Conservation (phyloP, 768 basidiomycete genomes). For the Lentinus brumalis region DNA sequence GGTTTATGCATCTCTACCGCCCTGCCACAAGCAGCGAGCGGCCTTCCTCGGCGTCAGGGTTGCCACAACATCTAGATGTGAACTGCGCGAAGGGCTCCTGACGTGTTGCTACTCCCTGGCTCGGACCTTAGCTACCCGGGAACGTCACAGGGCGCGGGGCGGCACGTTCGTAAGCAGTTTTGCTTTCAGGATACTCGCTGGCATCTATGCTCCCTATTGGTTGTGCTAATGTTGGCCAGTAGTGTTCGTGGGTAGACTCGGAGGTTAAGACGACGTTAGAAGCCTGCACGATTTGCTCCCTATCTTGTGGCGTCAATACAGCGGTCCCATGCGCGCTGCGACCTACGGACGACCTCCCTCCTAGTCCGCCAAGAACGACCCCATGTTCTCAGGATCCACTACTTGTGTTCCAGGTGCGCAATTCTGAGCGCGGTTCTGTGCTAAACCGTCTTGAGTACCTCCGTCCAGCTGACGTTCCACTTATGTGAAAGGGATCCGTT, state of each 20-base stretch:
- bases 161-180: background rate
- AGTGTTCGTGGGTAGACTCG: conserved; percentile 8
- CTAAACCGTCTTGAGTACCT: conserved; percentile 20
- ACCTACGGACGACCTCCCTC: background rate
- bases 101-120: background rate
- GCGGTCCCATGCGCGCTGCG: conserved; percentile 1
- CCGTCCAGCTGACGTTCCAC: conserved; percentile 22
- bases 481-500: conserved; percentile 15
- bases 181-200: background rate
- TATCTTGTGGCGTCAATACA: conserved; percentile 8
- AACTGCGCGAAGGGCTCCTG: conserved; percentile 4
- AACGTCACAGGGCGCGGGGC: background rate
- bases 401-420: conserved; percentile 9
- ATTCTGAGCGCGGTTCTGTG: conserved; percentile 4
- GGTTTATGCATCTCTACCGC: conserved; percentile 12
- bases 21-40: background rate
- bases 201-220: background rate
- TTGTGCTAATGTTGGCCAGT: conserved; percentile 4
- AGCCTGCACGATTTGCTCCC: conserved; percentile 2
- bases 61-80: conserved; percentile 8
- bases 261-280: conserved; percentile 13
- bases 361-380: conserved; percentile 7
- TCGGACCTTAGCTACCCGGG: background rate
- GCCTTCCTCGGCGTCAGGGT: conserved; percentile 15
- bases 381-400: conserved; percentile 14